phyloP scores from a whole-genome alignment of 371 early-diverging fungal genomes.

The Mucor racemosus region DNA sequence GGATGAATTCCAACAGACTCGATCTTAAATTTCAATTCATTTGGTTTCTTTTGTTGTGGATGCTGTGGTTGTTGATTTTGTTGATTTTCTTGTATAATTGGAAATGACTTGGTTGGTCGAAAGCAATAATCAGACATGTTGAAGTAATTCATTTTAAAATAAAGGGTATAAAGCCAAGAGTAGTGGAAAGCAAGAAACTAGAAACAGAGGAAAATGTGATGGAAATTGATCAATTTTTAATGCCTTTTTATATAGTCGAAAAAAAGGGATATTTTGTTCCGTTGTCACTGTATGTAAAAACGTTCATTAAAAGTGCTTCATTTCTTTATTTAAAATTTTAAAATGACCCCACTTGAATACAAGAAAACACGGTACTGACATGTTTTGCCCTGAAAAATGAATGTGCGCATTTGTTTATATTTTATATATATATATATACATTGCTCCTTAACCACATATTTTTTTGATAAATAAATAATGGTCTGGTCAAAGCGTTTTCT shows the following conservation, averaged over 20 bases:
- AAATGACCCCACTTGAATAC: neutral
- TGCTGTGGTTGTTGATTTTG: conserved; percentile 4
- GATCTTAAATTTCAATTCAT: conserved; percentile 25
- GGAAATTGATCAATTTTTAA: neutral
- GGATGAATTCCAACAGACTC: conserved; percentile 24
- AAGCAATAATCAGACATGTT: conserved; percentile 3
- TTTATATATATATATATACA: neutral
- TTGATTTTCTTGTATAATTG: neutral
- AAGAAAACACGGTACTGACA: neutral
- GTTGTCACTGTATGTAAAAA: neutral
- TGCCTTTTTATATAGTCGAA: neutral
- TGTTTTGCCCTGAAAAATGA: conserved; percentile 1
- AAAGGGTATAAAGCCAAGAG: neutral
- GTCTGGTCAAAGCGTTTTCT: conserved; percentile 11
- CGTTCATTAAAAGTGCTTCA: conserved; percentile 1
- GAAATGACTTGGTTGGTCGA: neutral
- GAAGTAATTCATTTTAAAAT: neutral
- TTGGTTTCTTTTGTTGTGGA: conserved; percentile 23
- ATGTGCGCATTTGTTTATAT: conserved; percentile 7
- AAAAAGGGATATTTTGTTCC: conserved; percentile 1
- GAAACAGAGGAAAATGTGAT: neutral
- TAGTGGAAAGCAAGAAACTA: neutral
- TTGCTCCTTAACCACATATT: neutral
- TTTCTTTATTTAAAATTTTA: neutral
- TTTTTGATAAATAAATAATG: neutral